These are phyloP conservation scores for Penicillium capsulatum DNA, from an alignment of 2,329 filamentous ascomycete genomes.

Conservation along the genomic window DNA sequence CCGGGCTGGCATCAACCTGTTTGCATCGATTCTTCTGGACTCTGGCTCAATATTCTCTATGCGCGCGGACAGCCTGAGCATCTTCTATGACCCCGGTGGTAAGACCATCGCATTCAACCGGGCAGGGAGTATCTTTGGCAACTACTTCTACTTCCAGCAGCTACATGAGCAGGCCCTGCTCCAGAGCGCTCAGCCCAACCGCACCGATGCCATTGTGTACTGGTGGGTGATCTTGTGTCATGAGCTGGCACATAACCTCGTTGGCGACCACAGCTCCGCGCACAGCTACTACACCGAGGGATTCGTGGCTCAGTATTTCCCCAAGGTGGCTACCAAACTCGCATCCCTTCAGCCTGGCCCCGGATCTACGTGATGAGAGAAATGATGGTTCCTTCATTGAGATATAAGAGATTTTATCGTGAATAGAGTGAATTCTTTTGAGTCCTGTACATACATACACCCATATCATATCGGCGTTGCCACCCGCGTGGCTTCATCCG, in stretches of 20 bases:
- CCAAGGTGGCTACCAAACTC: constrained; percentile 60
- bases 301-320: constrained; percentile 73
- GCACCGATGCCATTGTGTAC: constrained; percentile 69
- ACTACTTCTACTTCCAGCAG: constrained; percentile 79
- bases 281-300: constrained; percentile 83
- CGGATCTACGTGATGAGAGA: neutral
- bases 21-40: constrained; percentile 65
- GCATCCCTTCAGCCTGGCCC: constrained; percentile 18
- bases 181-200: constrained; percentile 41
- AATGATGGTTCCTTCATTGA: neutral
- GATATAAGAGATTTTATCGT: neutral
- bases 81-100: constrained; percentile 78
- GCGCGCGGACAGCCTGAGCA: constrained; percentile 65
- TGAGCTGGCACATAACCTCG: constrained; percentile 91
- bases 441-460: neutral
- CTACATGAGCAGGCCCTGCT: constrained; percentile 60
- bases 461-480: no score
- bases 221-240: constrained; percentile 97
- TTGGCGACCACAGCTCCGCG: constrained; percentile 68
- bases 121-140: constrained; percentile 85
- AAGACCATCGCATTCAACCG: constrained; percentile 90
- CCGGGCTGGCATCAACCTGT: constrained; percentile 60
- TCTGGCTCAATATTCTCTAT: constrained; percentile 70
- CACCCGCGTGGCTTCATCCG: constrained; percentile 3
- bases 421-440: neutral